Percentiles rank a stretch among this genome's conserved stretches.
Conservation (phyloP, 2,329 filamentous ascomycete genomes). For the Talaromyces sp. region DNA sequence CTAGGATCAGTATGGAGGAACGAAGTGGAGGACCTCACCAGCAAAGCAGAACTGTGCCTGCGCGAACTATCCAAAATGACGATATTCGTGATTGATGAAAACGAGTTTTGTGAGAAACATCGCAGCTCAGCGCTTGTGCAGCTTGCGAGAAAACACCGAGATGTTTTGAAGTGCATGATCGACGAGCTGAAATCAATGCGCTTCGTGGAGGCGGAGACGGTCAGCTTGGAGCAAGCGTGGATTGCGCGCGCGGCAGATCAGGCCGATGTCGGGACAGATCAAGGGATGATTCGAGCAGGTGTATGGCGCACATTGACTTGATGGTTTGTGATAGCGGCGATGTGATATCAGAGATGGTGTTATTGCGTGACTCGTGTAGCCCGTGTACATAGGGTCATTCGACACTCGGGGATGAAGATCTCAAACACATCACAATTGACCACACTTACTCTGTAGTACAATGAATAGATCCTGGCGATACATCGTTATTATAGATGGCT, state of each 20-base stretch:
- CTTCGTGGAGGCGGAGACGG: slow-evolving; percentile 34
- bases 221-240: slow-evolving; percentile 33
- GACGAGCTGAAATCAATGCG: slow-evolving; percentile 37
- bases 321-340: neutral
- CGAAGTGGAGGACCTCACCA: slow-evolving; percentile 27
- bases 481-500: neutral
- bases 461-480: neutral
- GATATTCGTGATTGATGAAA: slow-evolving; percentile 26
- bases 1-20: slow-evolving; percentile 35
- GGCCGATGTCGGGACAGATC: neutral
- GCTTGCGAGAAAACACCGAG: slow-evolving; percentile 27
- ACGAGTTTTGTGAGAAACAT: slow-evolving; percentile 22
- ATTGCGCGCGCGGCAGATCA: slow-evolving; percentile 30
- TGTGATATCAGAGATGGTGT: neutral
- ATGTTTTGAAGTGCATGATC: slow-evolving; percentile 33
- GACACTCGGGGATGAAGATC: neutral
- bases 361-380: neutral
- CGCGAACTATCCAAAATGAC: slow-evolving; percentile 38
- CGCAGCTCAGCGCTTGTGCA: slow-evolving; percentile 27
- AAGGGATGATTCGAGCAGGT: neutral
- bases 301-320: neutral
- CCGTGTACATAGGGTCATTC: neutral
- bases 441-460: neutral
- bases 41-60: slow-evolving; percentile 34
- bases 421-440: neutral